phyloP scores from a whole-genome alignment of 2,329 filamentous ascomycete species.

The Colletotrichum trifolii region DNA sequence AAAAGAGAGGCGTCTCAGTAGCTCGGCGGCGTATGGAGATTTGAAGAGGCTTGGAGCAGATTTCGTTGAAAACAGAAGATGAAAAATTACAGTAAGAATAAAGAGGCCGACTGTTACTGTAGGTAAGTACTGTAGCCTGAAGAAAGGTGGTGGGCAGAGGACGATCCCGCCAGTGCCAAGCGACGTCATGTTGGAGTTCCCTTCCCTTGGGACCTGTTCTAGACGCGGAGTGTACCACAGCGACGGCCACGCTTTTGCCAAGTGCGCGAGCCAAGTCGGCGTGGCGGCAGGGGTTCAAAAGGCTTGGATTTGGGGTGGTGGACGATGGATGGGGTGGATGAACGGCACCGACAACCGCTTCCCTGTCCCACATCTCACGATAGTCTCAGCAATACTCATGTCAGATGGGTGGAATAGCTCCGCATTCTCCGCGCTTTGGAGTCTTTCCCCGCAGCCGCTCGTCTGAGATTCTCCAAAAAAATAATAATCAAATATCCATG shows the following conservation, averaged over 20 bases:
- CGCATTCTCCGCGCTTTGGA: slow-evolving; percentile 32
- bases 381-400: no score
- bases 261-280: slow-evolving; percentile 30
- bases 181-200: slow-evolving; percentile 11
- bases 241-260: not conserved
- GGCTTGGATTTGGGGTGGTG: no score
- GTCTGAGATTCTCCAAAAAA: not conserved
- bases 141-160: not conserved
- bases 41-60: no score
- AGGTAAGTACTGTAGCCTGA: no score
- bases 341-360: not conserved
- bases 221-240: no score
- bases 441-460: slow-evolving; percentile 21
- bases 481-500: not conserved
- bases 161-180: slow-evolving; percentile 22
- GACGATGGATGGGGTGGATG: no score
- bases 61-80: no score
- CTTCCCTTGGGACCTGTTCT: no score
- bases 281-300: slow-evolving; percentile 4
- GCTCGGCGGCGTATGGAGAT: not conserved
- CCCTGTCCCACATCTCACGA: not conserved
- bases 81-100: no score
- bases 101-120: no score
- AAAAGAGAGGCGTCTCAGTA: not conserved
- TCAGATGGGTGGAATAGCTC: slow-evolving; percentile 2